Base-by-base conservation (phyloP, 495 filamentous ascomycete genomes). In the Tuber magnatum region DNA sequence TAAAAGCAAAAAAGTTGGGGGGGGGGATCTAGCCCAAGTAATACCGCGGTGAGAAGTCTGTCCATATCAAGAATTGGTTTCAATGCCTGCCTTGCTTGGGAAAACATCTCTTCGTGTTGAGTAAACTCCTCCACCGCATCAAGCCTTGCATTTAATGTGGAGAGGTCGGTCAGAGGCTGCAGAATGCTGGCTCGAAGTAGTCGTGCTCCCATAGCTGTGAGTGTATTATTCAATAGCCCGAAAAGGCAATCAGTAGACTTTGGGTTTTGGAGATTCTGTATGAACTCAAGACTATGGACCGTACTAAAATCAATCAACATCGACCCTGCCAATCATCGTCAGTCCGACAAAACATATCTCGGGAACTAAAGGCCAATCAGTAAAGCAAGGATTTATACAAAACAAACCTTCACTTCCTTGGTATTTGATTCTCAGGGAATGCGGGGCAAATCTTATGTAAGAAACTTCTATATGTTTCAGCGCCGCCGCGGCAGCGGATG, bases 231-330 rank as follows among this genome's bases (percentile, higher is more conserved):
- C 56, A 98, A 82, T 10, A 97, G 81, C 0, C 93, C 93, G 79
- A 93, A 96, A 9, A 99, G 86, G 79, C 89, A 94, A 71, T 90
- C 89, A 72, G 88, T 92, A 1, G 90, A 96, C 77, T 90, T 92
- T 22, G 87, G 82, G 82, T 90, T 89, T 69, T 91, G 91, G 3
- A 94, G 82, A 78, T 97, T 98, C 82, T 97, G 93, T 12, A 98
- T 91, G 38, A 99, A 86, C 83, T 98, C 95, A 22, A 99, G 86
- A 16, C 92, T 92, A 22, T 89, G 87, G 46, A 97, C 91, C 2
- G 96, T 95, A 18, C 92, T 89, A 1, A 93, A 86, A 82, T 97
- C 95, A 77, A 97, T 94, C 85, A 94, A 92, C 95, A 99, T 97
- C 0, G 93, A 91, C 32, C 93, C 92, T 82, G 42, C 35, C 56